Percentiles rank a stretch among this genome's conserved stretches.
These are phyloP conservation scores for Lentinus tigrinus DNA, from an alignment of 768 basidiomycete species.

Conservation along the genomic window DNA sequence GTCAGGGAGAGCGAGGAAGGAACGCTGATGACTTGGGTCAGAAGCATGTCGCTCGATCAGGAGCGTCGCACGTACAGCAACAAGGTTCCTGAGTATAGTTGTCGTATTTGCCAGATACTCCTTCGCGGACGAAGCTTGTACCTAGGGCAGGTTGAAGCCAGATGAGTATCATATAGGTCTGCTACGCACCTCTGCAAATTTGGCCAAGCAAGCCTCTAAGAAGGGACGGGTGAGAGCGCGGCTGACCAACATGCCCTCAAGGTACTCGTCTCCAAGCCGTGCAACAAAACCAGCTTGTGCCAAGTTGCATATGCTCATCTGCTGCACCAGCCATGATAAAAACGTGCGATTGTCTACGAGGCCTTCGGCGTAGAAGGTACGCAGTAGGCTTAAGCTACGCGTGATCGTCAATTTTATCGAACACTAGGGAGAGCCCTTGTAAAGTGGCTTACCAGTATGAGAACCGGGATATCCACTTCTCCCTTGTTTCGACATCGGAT, in stretches of 20 bases:
- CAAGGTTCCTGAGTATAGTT: conserved; percentile 48
- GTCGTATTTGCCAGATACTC: conserved; percentile 57
- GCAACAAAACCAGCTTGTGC: conserved; percentile 79
- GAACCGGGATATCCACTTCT: conserved; percentile 78
- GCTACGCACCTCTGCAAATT: conserved; percentile 58
- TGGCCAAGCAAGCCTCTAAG: conserved; percentile 66
- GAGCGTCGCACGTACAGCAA: conserved; percentile 49
- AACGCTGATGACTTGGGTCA: conserved; percentile 43
- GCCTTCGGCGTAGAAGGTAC: conserved; percentile 77
- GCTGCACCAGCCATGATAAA: conserved; percentile 75
- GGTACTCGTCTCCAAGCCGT: conserved; percentile 76
- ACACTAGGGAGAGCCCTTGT: background rate
- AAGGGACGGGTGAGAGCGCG: conserved; percentile 72
- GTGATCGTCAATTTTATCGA: background rate
- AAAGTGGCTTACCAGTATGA: conserved; percentile 57
- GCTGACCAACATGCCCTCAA: conserved; percentile 63
- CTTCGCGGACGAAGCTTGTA: conserved; percentile 56
- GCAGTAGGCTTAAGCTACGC: conserved; percentile 63
- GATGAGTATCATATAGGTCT: background rate
- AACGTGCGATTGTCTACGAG: conserved; percentile 79
- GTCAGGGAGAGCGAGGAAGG: conserved; percentile 71
- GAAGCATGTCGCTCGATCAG: background rate
- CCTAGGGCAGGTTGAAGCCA: background rate
- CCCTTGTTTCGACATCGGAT: conserved; percentile 65
- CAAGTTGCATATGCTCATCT: conserved; percentile 74